These are phyloP conservation scores for Trichoderma brevicompactum DNA, from an alignment of 2,329 filamentous ascomycete species.

Conservation along the genomic window DNA sequence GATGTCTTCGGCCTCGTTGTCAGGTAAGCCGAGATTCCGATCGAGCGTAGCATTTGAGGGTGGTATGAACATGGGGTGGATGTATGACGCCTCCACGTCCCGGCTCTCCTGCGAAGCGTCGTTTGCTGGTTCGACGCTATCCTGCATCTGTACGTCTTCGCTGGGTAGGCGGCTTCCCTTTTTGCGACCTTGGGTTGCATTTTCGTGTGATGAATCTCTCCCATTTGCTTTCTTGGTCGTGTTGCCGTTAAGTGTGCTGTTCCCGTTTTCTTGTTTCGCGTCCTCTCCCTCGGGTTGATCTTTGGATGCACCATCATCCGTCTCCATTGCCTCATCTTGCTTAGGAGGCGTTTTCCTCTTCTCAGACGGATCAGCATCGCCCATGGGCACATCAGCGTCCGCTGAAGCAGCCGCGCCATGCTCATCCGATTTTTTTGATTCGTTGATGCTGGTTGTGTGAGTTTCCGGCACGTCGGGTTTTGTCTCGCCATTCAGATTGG, in stretches of 20 bases:
- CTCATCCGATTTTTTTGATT: conserved; percentile 20
- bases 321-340: conserved; percentile 24
- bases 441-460: conserved; percentile 24
- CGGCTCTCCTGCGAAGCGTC: conserved; percentile 39
- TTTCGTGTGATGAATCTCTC: conserved; percentile 3
- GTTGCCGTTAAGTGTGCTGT: conserved; percentile 13
- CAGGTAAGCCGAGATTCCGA: conserved; percentile 72
- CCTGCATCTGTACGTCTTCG: conserved; percentile 33
- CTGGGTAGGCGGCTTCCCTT: conserved; percentile 31
- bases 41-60: conserved; percentile 66
- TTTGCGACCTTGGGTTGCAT: background rate
- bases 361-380: conserved; percentile 35
- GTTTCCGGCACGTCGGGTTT: background rate
- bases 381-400: conserved; percentile 40
- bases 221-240: conserved; percentile 9
- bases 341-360: conserved; percentile 33
- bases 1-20: conserved; percentile 76
- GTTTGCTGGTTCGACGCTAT: conserved; percentile 39
- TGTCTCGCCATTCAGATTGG: conserved; percentile 35
- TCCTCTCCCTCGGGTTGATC: background rate
- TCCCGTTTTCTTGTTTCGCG: conserved; percentile 8
- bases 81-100: conserved; percentile 52
- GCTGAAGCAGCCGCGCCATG: conserved; percentile 29
- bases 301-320: conserved; percentile 21
- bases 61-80: conserved; percentile 76